These are phyloP conservation scores for Pseudozyma thailandica DNA, from an alignment of 1,284 basidiomycete species.

Conservation along the genomic window DNA sequence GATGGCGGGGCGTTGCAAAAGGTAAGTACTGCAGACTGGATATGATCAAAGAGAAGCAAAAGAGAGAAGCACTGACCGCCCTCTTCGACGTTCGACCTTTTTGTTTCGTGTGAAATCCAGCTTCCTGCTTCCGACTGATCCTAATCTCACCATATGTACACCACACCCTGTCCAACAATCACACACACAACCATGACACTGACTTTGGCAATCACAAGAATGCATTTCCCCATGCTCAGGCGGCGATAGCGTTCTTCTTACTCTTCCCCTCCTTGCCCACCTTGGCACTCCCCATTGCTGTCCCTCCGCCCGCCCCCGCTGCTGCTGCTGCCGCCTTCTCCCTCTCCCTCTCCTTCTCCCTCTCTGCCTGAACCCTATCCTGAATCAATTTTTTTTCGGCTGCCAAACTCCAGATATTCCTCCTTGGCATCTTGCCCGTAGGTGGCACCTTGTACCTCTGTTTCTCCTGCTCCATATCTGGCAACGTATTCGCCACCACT, in stretches of 20 bases:
- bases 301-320: constrained; percentile 6
- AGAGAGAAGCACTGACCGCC: too few species aligned
- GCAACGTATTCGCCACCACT: constrained; percentile 30
- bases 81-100: background rate
- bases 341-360: constrained; percentile 5
- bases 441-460: constrained; percentile 64
- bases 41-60: too few species aligned
- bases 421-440: constrained; percentile 61
- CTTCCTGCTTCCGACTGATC: constrained; percentile 36
- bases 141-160: too few species aligned
- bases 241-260: constrained; percentile 26
- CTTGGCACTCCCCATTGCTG: background rate
- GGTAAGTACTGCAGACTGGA: constrained; percentile 8
- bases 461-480: constrained; percentile 61
- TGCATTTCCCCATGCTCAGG: too few species aligned
- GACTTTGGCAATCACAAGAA: too few species aligned
- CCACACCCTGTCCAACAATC: too few species aligned
- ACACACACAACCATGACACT: too few species aligned
- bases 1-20: constrained; percentile 51
- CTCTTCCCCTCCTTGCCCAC: constrained; percentile 25
- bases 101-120: too few species aligned
- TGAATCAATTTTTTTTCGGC: constrained; percentile 9
- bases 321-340: background rate
- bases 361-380: constrained; percentile 6
- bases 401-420: constrained; percentile 36